Evolutionary conservation across 805 yeast genomes (phyloP).

Genomic region (Candida patagonica): DNA sequence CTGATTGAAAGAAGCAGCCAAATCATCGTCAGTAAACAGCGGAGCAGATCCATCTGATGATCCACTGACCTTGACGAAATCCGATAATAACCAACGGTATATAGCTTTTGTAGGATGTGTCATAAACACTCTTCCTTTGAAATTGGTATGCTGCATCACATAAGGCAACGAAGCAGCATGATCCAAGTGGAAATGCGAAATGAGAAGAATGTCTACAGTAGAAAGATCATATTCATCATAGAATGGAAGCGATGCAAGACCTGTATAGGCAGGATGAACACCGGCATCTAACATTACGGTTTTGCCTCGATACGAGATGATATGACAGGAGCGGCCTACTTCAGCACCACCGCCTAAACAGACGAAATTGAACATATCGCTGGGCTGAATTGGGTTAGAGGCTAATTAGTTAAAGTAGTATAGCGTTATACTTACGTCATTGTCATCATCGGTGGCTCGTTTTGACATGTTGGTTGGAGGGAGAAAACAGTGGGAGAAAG

Average conservation of each 20-base stretch:
- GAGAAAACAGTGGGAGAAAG: no score
- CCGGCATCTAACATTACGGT: slow-evolving; percentile 98
- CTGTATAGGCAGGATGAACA: slow-evolving; percentile 90
- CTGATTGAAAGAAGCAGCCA: slow-evolving; percentile 74
- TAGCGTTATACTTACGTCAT: neutral
- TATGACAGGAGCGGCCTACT: slow-evolving; percentile 94
- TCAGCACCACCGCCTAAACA: slow-evolving; percentile 98
- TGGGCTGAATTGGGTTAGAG: slow-evolving; percentile 10
- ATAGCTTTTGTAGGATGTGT: slow-evolving; percentile 99
- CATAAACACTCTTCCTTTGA: slow-evolving; percentile 95
- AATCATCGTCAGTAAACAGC: slow-evolving; percentile 83
- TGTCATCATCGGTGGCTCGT: slow-evolving; percentile 1
- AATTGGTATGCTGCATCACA: slow-evolving; percentile 93
- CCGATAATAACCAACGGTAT: slow-evolving; percentile 88
- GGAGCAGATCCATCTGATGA: slow-evolving; percentile 31
- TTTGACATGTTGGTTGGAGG: no score
- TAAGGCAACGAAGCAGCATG: slow-evolving; percentile 98
- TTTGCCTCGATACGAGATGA: slow-evolving; percentile 84
- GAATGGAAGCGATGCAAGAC: slow-evolving; percentile 85
- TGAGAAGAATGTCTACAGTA: slow-evolving; percentile 73
- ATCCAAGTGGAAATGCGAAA: slow-evolving; percentile 94
- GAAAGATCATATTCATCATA: slow-evolving; percentile 91
- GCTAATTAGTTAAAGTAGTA: neutral
- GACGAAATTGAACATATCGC: slow-evolving; percentile 52
- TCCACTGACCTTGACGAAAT: slow-evolving; percentile 80